A percentile compares a stretch with the other conserved stretches of the same genome.
Evolutionary conservation across 768 basidiomycete species (phyloP).

Genomic region (Boletus speciosus): DNA sequence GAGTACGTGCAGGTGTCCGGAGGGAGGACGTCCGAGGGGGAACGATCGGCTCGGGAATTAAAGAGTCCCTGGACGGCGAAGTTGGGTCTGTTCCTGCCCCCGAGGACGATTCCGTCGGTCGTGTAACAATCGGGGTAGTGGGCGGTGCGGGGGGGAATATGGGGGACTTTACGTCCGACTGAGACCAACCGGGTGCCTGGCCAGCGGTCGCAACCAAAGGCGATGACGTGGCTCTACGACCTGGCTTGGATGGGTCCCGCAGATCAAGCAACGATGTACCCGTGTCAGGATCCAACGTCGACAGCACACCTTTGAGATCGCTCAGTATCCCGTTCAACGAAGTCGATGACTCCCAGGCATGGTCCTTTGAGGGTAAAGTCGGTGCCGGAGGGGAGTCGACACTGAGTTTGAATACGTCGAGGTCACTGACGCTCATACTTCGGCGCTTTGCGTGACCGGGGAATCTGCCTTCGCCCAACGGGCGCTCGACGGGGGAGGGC

Average conservation of each 20-base stretch:
- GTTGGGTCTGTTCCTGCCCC: conserved; percentile 25
- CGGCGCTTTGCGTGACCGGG: conserved; percentile 48
- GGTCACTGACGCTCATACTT: conserved; percentile 72
- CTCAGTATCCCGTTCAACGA: conserved; percentile 61
- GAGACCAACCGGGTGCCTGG: conserved; percentile 23
- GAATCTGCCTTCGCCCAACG: conserved; percentile 25
- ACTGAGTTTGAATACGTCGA: conserved; percentile 49
- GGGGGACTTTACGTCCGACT: conserved; percentile 20
- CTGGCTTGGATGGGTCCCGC: conserved; percentile 59
- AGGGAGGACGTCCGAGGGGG: conserved; percentile 32
- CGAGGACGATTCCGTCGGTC: conserved; percentile 22
- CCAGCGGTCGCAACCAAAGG: conserved; percentile 37
- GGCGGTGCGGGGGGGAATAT: conserved; percentile 13
- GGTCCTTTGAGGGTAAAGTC: conserved; percentile 35
- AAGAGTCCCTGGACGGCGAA: conserved; percentile 49
- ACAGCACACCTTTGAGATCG: conserved; percentile 72
- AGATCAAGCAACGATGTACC: conserved; percentile 54
- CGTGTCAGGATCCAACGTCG: conserved; percentile 57
- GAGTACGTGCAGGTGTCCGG: conserved; percentile 30
- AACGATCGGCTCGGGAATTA: conserved; percentile 36
- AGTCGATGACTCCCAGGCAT: conserved; percentile 40
- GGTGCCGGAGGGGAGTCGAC: conserved; percentile 35
- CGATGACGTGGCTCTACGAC: conserved; percentile 38
- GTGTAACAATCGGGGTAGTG: conserved; percentile 23
- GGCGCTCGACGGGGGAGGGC: conserved; percentile 30